phyloP scores from a whole-genome alignment of 345 rosid species.

The Iberis pinnata region DNA sequence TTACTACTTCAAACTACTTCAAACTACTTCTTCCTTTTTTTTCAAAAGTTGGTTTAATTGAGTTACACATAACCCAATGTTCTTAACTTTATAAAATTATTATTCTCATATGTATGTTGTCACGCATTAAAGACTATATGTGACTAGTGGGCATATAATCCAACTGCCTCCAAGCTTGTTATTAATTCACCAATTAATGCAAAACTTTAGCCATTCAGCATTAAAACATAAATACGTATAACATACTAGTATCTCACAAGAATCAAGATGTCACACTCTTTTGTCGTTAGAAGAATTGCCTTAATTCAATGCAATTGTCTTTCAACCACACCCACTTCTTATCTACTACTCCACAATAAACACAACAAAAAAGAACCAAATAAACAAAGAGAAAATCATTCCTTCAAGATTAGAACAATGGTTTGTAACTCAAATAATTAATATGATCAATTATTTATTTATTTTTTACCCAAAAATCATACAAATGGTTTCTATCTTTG shows the following conservation, averaged over 20 bases:
- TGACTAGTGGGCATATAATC: slow-evolving; percentile 26
- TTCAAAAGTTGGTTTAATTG: neutral
- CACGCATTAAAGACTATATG: slow-evolving; percentile 27
- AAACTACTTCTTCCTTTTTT: neutral
- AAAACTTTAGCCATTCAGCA: slow-evolving; percentile 22
- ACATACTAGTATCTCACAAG: slow-evolving; percentile 7
- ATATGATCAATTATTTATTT: neutral
- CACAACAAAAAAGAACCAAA: neutral
- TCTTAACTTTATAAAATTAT: slow-evolving; percentile 16
- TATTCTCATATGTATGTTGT: slow-evolving; percentile 7
- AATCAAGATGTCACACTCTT: slow-evolving; percentile 24
- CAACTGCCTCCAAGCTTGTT: slow-evolving; percentile 27
- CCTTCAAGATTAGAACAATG: slow-evolving; percentile 11
- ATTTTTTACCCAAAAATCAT: slow-evolving; percentile 1
- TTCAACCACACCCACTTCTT: slow-evolving; percentile 30
- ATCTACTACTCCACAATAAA: slow-evolving; percentile 15
- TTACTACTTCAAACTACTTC: no score
- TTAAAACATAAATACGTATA: neutral
- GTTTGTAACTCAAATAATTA: neutral
- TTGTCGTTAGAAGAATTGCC: slow-evolving; percentile 28
- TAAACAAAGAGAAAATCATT: slow-evolving; percentile 12
- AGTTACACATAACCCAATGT: slow-evolving; percentile 20
- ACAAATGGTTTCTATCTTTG: slow-evolving; percentile 6
- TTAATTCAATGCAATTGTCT: slow-evolving; percentile 30
- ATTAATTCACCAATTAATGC: slow-evolving; percentile 31